A percentile compares a stretch with the other conserved stretches of the same genome.
Evolutionary conservation across 352 stramenopile species (phyloP).

Genomic region (Pythium scleroteichum): DNA sequence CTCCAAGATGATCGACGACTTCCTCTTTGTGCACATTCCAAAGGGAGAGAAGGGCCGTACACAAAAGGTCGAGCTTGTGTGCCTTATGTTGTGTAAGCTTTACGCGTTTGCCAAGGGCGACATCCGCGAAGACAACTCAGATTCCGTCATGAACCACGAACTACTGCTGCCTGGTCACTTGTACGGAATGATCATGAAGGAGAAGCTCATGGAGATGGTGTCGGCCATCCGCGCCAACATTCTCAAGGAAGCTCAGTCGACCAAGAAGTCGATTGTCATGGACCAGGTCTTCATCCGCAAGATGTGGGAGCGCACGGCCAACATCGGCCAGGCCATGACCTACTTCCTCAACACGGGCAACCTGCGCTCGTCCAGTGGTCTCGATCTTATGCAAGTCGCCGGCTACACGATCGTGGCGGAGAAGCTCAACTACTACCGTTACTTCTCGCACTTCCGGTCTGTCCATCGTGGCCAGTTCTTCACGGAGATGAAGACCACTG

Average conservation of each 20-base stretch:
- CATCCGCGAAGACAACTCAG: slow-evolving; percentile 96
- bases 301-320: slow-evolving; percentile 88
- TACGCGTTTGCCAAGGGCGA: slow-evolving; percentile 96
- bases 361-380: slow-evolving; percentile 94
- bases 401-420: slow-evolving; percentile 99
- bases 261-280: slow-evolving; percentile 65
- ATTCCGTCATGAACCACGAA: slow-evolving; percentile 99
- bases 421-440: slow-evolving; percentile 99
- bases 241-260: slow-evolving; percentile 62
- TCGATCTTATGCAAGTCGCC: slow-evolving; percentile 97
- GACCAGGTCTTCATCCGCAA: slow-evolving; percentile 93
- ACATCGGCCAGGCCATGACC: slow-evolving; percentile 94
- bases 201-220: slow-evolving; percentile 97
- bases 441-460: slow-evolving; percentile 98
- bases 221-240: slow-evolving; percentile 70
- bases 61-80: slow-evolving; percentile 94
- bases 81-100: slow-evolving; percentile 97
- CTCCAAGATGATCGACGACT: slow-evolving; percentile 90
- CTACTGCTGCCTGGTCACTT: slow-evolving; percentile 96
- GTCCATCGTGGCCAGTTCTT: slow-evolving; percentile 99
- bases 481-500: slow-evolving; percentile 99
- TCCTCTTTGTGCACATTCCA: slow-evolving; percentile 96
- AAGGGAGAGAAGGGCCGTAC: slow-evolving; percentile 86
- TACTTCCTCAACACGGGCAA: slow-evolving; percentile 99
- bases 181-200: slow-evolving; percentile 97